Conservation (phyloP, 495 filamentous ascomycete species). For the Penicillium goetzii region DNA sequence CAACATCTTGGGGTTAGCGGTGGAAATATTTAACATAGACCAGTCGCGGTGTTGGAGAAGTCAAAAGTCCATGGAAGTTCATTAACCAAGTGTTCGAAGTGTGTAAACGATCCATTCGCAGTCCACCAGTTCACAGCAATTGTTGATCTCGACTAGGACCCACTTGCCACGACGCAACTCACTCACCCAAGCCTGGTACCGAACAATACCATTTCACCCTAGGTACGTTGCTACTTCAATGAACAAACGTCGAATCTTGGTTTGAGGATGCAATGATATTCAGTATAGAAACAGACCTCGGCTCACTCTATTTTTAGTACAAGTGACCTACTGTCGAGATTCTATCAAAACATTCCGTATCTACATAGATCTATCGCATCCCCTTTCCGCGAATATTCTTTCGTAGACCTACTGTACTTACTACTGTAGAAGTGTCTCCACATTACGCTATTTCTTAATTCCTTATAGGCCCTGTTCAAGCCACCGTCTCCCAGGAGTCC, state of each 20-base stretch:
- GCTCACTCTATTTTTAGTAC: not conserved
- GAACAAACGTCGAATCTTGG: not conserved
- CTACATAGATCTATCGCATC: not conserved
- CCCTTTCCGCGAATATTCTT: not conserved
- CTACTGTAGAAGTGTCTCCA: not conserved
- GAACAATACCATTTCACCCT: not conserved
- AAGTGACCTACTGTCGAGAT: not conserved
- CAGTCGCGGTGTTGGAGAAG: not conserved
- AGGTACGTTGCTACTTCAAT: too few relatives aligned
- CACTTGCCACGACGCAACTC: constrained; percentile 18
- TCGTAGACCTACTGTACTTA: too few relatives aligned
- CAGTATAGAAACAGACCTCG: not conserved
- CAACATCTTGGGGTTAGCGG: too few relatives aligned
- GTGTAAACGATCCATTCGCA: not conserved
- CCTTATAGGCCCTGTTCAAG: not conserved
- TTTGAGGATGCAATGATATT: not conserved
- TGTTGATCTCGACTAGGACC: not conserved
- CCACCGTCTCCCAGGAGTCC: too few relatives aligned
- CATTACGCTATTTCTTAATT: not conserved
- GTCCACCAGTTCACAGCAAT: not conserved
- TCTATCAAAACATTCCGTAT: not conserved
- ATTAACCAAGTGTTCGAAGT: not conserved
- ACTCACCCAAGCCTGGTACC: not conserved
- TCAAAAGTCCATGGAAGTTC: not conserved
- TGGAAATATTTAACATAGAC: not conserved